Percentiles rank a stretch among this genome's conserved stretches.
Evolutionary conservation across 164 flowering plant species (phyloP).

Genomic region (Chloranthus sessilifolius): DNA sequence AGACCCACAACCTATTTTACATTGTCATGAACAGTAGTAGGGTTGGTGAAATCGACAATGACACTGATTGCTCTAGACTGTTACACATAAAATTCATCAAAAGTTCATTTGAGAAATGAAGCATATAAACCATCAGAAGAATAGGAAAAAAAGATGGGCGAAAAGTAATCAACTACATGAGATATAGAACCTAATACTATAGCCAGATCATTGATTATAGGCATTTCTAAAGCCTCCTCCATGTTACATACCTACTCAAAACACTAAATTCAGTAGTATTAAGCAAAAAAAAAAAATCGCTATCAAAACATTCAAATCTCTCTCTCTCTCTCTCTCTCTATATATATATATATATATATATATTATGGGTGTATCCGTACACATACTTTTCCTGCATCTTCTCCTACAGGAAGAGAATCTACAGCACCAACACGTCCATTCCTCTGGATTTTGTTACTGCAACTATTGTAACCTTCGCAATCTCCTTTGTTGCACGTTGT

Average conservation of each 20-base stretch:
- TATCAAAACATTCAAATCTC: too few relatives aligned
- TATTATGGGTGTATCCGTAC: too few relatives aligned
- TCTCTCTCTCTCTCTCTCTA: too few relatives aligned
- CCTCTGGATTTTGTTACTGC: conserved; percentile 88
- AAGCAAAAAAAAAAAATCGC: background rate
- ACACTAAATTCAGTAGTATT: background rate
- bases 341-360: too few relatives aligned
- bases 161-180: conserved; percentile 48
- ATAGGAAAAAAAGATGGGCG: background rate
- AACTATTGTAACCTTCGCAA: conserved; percentile 75
- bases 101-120: background rate
- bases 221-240: conserved; percentile 88
- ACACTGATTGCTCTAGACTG: conserved; percentile 67
- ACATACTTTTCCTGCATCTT: conserved; percentile 88
- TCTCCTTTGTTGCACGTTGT: conserved; percentile 93
- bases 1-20: conserved; percentile 97
- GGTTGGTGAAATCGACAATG: conserved; percentile 77
- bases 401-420: conserved; percentile 64
- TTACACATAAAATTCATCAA: conserved; percentile 3
- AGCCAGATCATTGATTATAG: conserved; percentile 69
- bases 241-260: conserved; percentile 57
- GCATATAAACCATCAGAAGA: background rate
- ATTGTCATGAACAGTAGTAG: conserved; percentile 78
- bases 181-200: conserved; percentile 92
- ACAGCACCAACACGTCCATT: conserved; percentile 95